Conservation (phyloP, 768 basidiomycete species). For the Fomitopsis serialis region DNA sequence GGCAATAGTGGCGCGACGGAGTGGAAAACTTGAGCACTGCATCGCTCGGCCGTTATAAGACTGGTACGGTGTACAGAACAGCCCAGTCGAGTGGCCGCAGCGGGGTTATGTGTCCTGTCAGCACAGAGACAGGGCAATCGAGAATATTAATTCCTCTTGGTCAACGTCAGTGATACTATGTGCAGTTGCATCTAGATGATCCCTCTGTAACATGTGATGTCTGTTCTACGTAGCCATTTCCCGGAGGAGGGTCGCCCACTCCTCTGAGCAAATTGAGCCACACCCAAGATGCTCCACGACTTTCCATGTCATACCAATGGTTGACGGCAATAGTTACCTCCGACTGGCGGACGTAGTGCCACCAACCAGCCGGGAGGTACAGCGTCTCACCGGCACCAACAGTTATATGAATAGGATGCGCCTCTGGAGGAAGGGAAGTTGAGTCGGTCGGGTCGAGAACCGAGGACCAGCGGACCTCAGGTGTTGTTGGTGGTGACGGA, state of each 20-base stretch:
- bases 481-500: constrained; percentile 26
- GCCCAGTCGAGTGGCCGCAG: too few species aligned
- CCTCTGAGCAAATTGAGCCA: constrained; percentile 54
- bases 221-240: constrained; percentile 24
- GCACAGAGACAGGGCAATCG: too few species aligned
- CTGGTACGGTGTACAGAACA: too few species aligned
- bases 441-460: constrained; percentile 51
- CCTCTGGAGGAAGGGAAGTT: constrained; percentile 40
- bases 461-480: constrained; percentile 79
- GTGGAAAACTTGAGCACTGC: too few species aligned
- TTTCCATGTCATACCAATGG: constrained; percentile 88
- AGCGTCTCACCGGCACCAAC: constrained; percentile 72
- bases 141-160: too few species aligned
- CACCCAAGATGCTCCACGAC: constrained; percentile 67
- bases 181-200: background rate
- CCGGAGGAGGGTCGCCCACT: constrained; percentile 30
- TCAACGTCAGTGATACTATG: too few species aligned
- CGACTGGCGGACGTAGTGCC: constrained; percentile 82
- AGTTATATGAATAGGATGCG: constrained; percentile 63
- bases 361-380: constrained; percentile 93
- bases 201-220: background rate
- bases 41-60: too few species aligned
- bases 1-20: too few species aligned
- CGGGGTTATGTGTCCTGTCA: too few species aligned
- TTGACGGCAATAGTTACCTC: constrained; percentile 66